These are phyloP conservation scores for Globisporangium emineosum DNA, from an alignment of 352 stramenopile genomes.

Conservation along the genomic window DNA sequence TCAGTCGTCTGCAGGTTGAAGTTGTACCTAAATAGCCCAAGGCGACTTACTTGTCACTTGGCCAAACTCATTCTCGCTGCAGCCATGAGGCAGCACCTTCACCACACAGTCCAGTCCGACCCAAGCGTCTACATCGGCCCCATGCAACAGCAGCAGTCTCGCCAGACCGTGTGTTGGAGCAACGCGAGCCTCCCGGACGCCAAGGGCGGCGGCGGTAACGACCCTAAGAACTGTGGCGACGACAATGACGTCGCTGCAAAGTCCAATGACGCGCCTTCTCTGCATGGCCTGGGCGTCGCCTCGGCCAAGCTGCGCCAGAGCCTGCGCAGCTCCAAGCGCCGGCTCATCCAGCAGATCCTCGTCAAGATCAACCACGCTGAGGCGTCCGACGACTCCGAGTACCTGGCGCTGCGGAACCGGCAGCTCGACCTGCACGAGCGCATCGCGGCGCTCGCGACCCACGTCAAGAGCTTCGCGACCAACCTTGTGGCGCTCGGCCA, in stretches of 20 bases:
- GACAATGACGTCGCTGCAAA: not conserved
- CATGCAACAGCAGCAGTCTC: conserved; percentile 4
- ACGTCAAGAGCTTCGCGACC: conserved; percentile 43
- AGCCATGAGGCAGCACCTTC: not conserved
- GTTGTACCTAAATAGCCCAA: not conserved
- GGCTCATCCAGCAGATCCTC: conserved; percentile 43
- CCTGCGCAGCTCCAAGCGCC: conserved; percentile 39
- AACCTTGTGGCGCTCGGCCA: conserved; percentile 38
- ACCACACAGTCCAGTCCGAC: not conserved
- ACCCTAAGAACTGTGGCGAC: not conserved
- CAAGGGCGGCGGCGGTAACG: not conserved
- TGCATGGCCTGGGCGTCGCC: not conserved
- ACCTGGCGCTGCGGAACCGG: conserved; percentile 26
- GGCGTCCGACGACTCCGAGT: conserved; percentile 37
- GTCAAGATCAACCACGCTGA: conserved; percentile 42
- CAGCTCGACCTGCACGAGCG: conserved; percentile 31
- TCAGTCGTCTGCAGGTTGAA: not conserved
- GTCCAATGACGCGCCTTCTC: not conserved
- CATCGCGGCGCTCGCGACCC: conserved; percentile 23
- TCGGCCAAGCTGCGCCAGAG: conserved; percentile 25
- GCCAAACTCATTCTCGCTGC: not conserved
- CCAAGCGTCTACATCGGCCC: conserved; percentile 6
- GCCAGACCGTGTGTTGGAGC: conserved; percentile 14
- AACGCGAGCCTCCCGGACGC: conserved; percentile 10
- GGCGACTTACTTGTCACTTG: not conserved